Percentiles rank a stretch among this genome's conserved stretches.
Conservation (phyloP, 2,329 filamentous ascomycete genomes). For the Botrytis sinoallii region DNA sequence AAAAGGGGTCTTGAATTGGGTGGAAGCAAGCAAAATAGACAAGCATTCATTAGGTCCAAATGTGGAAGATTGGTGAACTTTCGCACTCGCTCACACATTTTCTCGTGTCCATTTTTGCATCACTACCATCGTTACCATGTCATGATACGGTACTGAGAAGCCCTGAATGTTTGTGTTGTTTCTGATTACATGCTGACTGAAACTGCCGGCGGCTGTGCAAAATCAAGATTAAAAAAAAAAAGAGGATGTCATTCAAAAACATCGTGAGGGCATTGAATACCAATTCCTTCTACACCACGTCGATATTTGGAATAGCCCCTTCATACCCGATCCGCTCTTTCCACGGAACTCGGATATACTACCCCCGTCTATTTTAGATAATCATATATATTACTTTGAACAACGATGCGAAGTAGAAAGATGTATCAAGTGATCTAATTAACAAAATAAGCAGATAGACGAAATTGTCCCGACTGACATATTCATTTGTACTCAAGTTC, state of each 20-base stretch:
- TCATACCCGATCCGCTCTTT: neutral
- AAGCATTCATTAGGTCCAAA: slow-evolving; percentile 10
- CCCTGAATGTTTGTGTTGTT: slow-evolving; percentile 12
- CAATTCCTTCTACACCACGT: neutral
- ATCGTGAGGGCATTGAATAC: neutral
- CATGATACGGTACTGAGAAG: neutral
- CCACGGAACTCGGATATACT: slow-evolving; percentile 2
- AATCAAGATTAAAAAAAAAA: neutral
- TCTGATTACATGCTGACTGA: slow-evolving; percentile 16
- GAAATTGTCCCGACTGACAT: neutral
- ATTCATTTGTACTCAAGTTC: neutral
- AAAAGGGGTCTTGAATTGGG: neutral
- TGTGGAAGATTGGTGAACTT: neutral
- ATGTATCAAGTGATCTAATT: slow-evolving; percentile 10
- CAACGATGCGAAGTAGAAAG: neutral
- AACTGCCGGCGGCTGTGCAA: slow-evolving; percentile 20
- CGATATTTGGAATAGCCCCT: slow-evolving; percentile 3
- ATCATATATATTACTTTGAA: neutral
- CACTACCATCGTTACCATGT: neutral
- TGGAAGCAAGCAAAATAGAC: slow-evolving; percentile 16
- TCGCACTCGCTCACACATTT: slow-evolving; percentile 7
- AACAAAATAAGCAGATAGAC: neutral
- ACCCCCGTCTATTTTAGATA: neutral
- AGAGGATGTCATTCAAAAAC: neutral
- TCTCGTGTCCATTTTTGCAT: slow-evolving; percentile 30